These are phyloP conservation scores for Planoprotostelium fungivorum DNA, from an alignment of 78 protist species.

Conservation along the genomic window DNA sequence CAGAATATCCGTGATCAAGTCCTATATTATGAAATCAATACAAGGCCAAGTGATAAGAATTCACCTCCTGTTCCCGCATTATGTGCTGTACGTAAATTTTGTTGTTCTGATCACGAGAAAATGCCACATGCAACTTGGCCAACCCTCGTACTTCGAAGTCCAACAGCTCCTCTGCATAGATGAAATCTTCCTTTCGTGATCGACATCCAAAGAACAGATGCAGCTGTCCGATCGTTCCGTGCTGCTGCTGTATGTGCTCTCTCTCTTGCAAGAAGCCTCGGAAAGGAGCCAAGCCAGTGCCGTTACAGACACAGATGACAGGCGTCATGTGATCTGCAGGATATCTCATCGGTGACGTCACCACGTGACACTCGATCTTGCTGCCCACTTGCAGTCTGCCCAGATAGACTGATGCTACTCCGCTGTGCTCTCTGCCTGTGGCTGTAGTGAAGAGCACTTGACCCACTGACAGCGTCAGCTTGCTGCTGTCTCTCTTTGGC, in stretches of 20 bases:
- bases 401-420: background rate
- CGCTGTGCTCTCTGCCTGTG: background rate
- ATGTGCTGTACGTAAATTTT: constrained; percentile 75
- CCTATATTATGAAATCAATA: too few species aligned
- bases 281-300: constrained; percentile 97
- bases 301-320: constrained; percentile 89
- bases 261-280: constrained; percentile 77
- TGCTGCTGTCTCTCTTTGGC: background rate
- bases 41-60: too few species aligned
- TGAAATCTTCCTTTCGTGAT: constrained; percentile 56
- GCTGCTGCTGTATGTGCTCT: background rate
- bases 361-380: background rate
- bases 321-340: constrained; percentile 30
- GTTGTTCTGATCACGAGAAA: constrained; percentile 29
- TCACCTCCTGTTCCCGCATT: background rate
- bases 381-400: too few species aligned
- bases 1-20: too few species aligned
- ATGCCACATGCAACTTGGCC: constrained; percentile 35
- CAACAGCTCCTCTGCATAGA: constrained; percentile 73
- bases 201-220: constrained; percentile 90
- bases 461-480: background rate
- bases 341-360: background rate
- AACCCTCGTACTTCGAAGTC: constrained; percentile 23
- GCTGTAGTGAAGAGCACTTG: background rate
- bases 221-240: too few species aligned